Percentiles rank a stretch among this genome's conserved stretches.
Evolutionary conservation across 805 yeast genomes (phyloP).

Genomic region (Candida insectorum): DNA sequence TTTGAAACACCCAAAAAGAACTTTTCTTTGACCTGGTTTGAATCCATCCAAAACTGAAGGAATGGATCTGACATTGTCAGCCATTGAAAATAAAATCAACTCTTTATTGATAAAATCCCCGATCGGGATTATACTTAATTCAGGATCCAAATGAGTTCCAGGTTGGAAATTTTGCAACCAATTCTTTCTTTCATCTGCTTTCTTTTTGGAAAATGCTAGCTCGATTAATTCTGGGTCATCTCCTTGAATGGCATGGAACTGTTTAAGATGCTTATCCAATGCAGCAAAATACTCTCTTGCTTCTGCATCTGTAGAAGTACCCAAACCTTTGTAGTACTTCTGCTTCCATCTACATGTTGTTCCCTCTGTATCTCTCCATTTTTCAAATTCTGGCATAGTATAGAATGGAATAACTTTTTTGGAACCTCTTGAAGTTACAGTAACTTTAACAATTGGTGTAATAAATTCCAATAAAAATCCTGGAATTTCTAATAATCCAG

Average conservation of each 20-base stretch:
- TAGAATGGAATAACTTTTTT: conserved; percentile 70
- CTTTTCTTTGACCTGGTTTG: conserved; percentile 96
- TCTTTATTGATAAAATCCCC: conserved; percentile 94
- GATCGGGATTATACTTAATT: conserved; percentile 74
- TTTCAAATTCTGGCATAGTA: conserved; percentile 92
- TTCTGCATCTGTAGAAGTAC: conserved; percentile 84
- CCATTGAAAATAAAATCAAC: conserved; percentile 90
- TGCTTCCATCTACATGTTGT: conserved; percentile 75
- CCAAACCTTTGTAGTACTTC: conserved; percentile 97
- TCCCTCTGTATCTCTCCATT: conserved; percentile 88
- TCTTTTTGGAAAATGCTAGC: conserved; percentile 89
- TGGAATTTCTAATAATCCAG: conserved; percentile 85
- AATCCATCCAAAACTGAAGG: conserved; percentile 94
- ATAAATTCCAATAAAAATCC: conserved; percentile 92
- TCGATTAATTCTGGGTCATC: conserved; percentile 79
- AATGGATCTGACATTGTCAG: conserved; percentile 92
- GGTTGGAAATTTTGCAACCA: conserved; percentile 92
- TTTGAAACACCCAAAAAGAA: conserved; percentile 82
- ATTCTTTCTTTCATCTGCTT: conserved; percentile 95
- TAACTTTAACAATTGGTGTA: conserved; percentile 93
- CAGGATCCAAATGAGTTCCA: conserved; percentile 88
- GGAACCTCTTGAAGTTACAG: conserved; percentile 58
- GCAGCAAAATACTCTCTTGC: conserved; percentile 85
- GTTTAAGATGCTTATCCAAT: conserved; percentile 80
- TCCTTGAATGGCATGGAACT: conserved; percentile 75